Base-by-base conservation (phyloP, 495 filamentous ascomycete species). In the Neurospora pannonica region DNA sequence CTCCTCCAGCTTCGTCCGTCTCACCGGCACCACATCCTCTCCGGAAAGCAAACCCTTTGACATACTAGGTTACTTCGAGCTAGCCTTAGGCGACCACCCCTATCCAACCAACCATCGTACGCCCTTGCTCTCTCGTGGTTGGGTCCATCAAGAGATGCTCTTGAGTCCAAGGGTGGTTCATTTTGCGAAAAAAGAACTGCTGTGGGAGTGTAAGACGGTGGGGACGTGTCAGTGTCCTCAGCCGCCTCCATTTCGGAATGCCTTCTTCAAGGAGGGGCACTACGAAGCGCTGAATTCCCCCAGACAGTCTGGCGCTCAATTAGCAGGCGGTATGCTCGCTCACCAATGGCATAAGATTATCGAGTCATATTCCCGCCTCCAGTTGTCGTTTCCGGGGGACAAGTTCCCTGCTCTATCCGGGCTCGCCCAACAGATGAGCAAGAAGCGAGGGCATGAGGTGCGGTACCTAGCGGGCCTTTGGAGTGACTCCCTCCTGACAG, bases 401-500 rank as follows among this genome's bases (percentile, higher is more conserved):
- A 70, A 54, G 11, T 71, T 77, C 13, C 69, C 73, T 11, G 74
- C 74, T 13, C 70, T 77, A 24, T 74, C 76, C 10, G 74, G 74
- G 5, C 71, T 77, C 5, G 72, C 70, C 0, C 38, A 62, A 2
- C 71, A 76, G 28, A 67, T 75, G 28, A 70, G 31, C 71, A 31
- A 38, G 17, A 28, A 13, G 46, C 70, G 24, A 28, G 43, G 37
- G 11, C n/a, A 3, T 31, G 54, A 7, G 2, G 17, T n/a, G 37
- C 67, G 54, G n/a, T 77, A 74, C 43, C 69, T 77, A 10, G 76
- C 54, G 15, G 74, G 76, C 5, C 5, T 76, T 5, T 76, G 74
- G 72, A 71, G 72, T 39, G 54, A 62, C 13, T 62, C 72, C 5
- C 46, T 77, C 17, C 13, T 74, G n/a, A 21, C 67, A 21, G 40